Evolutionary conservation across 2,329 filamentous ascomycete genomes (phyloP), one percentile per base, ranked within the genome.

Genomic region (Aspergillus proliferans): DNA sequence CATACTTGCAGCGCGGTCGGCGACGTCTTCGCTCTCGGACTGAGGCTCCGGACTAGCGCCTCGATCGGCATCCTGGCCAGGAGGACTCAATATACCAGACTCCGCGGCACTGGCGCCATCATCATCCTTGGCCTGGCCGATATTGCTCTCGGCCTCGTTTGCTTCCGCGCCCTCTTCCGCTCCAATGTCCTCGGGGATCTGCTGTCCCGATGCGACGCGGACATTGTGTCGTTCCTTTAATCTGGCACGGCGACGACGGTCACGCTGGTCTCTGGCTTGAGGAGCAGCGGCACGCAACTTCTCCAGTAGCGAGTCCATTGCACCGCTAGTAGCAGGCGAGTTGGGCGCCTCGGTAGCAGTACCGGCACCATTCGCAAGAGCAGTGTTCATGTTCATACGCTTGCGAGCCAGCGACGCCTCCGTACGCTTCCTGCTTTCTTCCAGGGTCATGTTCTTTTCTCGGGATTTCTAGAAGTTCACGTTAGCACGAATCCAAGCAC

Each of bases 231-330:
- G 80, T 64, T 95, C 91, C 79, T 95, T 94, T 59, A 97, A 80
- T 47, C 92, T 80, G 36, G 91, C 90, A 57, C 92, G 83, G 50
- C 92, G 83, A 54, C 93, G 83, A 59, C 90, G 83, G 68, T 97
- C 93, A 63, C 92, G 82, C 68, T 94, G 87, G 67, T 96, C 91
- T 67, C 88, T 80, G 24, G 88, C 83, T 72, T 95, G 88, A 26
- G 93, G 92, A 48, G 91, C 92, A 1, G 93, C 93, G 48, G 90
- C 91, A 50, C 93, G 86, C 48, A 98, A 76, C 71, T 97, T 97
- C 81, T 96, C 89, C 44, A 98, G 81, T 21, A 98, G 76, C 38
- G 87, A 88, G 72, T 98, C 93, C 91, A 98, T 97, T 46, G 91
- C 93, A 47, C 92, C 93, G 6, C 88, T 89, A 48, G 82, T 85